Conservation (phyloP, 2,329 filamentous ascomycete genomes). For the Tricladium varicosporioides region DNA sequence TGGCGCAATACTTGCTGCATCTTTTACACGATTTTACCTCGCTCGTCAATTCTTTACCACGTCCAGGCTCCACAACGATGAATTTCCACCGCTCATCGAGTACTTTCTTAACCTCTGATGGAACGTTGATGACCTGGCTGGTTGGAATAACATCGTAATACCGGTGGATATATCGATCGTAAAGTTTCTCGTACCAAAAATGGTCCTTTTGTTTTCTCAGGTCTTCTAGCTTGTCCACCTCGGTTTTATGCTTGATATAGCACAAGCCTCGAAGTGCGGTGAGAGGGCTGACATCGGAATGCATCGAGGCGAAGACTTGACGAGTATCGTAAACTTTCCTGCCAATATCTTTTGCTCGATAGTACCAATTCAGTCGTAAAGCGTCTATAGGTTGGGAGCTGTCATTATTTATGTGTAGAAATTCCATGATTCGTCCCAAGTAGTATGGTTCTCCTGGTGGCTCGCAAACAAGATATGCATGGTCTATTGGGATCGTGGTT, state of each 20-base stretch:
- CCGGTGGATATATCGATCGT: conserved; percentile 96
- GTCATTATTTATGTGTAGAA: conserved; percentile 79
- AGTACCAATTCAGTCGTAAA: conserved; percentile 96
- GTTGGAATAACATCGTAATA: conserved; percentile 97
- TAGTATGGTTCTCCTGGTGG: conserved; percentile 98
- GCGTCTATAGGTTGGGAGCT: conserved; percentile 73
- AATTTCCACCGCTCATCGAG: conserved; percentile 96
- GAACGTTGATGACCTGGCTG: conserved; percentile 90
- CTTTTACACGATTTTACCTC: conserved; percentile 95
- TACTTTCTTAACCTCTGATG: conserved; percentile 90
- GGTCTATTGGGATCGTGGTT: conserved; percentile 49
- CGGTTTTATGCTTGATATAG: conserved; percentile 81
- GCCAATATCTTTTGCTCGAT: conserved; percentile 92
- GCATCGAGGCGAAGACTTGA: conserved; percentile 94
- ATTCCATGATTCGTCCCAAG: conserved; percentile 96
- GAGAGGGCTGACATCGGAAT: conserved; percentile 92
- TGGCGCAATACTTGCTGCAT: conserved; percentile 87
- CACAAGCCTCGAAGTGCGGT: conserved; percentile 93
- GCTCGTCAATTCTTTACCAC: conserved; percentile 92
- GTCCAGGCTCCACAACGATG: conserved; percentile 89
- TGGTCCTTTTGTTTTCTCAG: conserved; percentile 82
- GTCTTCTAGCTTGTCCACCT: conserved; percentile 78
- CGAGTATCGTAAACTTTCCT: conserved; percentile 89
- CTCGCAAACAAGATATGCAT: conserved; percentile 96
- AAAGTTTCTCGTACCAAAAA: conserved; percentile 97